Evolutionary conservation across 495 filamentous ascomycete genomes (phyloP).

Genomic region (Cercophora samala): DNA sequence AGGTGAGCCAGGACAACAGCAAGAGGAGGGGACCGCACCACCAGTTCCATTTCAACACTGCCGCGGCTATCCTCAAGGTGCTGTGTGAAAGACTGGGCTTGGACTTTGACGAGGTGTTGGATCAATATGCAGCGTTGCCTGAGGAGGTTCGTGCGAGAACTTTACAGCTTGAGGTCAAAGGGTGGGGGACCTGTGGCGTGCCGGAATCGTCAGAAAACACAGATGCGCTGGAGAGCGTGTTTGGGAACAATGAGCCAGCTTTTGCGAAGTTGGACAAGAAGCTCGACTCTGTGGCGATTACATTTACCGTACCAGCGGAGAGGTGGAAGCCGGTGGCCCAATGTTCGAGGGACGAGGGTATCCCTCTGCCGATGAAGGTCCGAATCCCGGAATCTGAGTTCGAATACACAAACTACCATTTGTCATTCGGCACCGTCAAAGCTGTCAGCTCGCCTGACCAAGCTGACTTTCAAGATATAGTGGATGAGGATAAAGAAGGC

Average conservation of each 20-base stretch:
- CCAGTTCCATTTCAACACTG: background rate
- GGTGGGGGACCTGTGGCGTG: background rate
- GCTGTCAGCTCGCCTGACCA: slow-evolving; percentile 21
- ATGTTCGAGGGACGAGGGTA: background rate
- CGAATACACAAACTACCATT: slow-evolving; percentile 28
- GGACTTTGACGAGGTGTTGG: background rate
- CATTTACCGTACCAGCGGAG: background rate
- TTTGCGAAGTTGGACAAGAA: background rate
- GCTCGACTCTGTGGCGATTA: background rate
- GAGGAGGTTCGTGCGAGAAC: background rate
- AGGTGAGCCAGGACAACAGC: background rate
- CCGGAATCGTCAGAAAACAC: background rate
- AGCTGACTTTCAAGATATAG: slow-evolving; percentile 25
- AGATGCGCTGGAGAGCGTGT: background rate
- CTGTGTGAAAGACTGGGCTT: background rate
- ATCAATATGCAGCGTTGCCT: background rate
- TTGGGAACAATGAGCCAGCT: background rate
- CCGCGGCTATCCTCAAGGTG: background rate
- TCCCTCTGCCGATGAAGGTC: slow-evolving; percentile 22
- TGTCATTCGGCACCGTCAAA: slow-evolving; percentile 33
- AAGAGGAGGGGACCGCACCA: background rate
- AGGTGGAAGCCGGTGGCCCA: slow-evolving; percentile 1
- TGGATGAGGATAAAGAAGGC: slow-evolving; percentile 22
- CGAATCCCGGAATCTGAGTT: background rate
- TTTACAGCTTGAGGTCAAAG: background rate